These are phyloP conservation scores for Bocquillonia castaneifolia DNA, from an alignment of 441 rosid genomes.

Conservation along the genomic window DNA sequence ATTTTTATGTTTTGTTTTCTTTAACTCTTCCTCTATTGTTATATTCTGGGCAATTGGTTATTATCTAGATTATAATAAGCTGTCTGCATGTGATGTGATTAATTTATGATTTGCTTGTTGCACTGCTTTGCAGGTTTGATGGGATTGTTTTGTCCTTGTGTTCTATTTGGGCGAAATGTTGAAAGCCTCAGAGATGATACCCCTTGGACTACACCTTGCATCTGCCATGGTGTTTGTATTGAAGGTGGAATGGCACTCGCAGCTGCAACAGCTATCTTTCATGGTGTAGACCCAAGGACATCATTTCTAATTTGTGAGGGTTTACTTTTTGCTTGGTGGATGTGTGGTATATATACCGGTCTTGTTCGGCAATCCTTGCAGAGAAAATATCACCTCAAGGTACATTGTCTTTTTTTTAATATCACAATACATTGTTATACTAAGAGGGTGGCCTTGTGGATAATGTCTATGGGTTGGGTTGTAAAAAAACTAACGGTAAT, in stretches of 20 bases:
- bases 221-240: constrained; percentile 77
- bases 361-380: constrained; percentile 71
- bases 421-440: background rate
- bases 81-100: background rate
- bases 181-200: constrained; percentile 69
- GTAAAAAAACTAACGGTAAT: too few relatives aligned
- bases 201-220: constrained; percentile 72
- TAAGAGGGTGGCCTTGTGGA: too few relatives aligned
- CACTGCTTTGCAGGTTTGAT: constrained; percentile 48
- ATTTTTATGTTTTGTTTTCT: background rate
- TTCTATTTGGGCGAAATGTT: constrained; percentile 75
- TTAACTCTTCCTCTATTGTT: background rate
- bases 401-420: constrained; percentile 14
- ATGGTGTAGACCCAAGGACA: constrained; percentile 74
- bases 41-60: too few relatives aligned
- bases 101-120: constrained; percentile 1
- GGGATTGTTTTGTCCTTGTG: constrained; percentile 79
- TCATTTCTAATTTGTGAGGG: constrained; percentile 74
- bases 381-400: constrained; percentile 88
- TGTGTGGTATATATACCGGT: constrained; percentile 91
- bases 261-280: constrained; percentile 49
- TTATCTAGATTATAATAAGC: background rate
- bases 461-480: too few relatives aligned
- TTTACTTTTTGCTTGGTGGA: constrained; percentile 91
- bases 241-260: constrained; percentile 84